A percentile compares a stretch with the other conserved stretches of the same genome.
Evolutionary conservation across 2,329 filamentous ascomycete genomes (phyloP).

Genomic region (Xylaria sp.): DNA sequence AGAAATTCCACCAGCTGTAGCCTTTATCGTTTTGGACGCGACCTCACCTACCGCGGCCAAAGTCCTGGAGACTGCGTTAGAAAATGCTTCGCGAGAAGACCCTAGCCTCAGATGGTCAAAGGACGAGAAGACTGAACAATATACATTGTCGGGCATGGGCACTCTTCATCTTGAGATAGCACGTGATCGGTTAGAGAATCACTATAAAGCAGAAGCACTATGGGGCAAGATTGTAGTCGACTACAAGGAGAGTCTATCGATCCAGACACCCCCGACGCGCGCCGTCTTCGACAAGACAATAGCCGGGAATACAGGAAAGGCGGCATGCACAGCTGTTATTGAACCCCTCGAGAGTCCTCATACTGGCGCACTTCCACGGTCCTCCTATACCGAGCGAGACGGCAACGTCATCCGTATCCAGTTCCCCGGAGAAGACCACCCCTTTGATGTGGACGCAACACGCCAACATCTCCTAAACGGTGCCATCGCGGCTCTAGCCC

Average conservation of each 20-base stretch:
- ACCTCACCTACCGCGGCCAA: slow-evolving; percentile 82
- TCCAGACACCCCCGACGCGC: slow-evolving; percentile 65
- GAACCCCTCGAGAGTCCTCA: slow-evolving; percentile 66
- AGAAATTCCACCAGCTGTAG: slow-evolving; percentile 90
- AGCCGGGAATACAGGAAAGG: slow-evolving; percentile 81
- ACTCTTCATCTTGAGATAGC: slow-evolving; percentile 95
- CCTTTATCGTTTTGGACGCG: slow-evolving; percentile 93
- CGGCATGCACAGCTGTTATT: slow-evolving; percentile 76
- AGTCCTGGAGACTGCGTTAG: slow-evolving; percentile 78
- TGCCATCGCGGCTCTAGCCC: slow-evolving; percentile 82
- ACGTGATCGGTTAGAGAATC: slow-evolving; percentile 84
- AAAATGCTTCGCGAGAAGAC: slow-evolving; percentile 87
- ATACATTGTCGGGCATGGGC: slow-evolving; percentile 94
- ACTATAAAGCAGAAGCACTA: slow-evolving; percentile 85
- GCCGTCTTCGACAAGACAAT: slow-evolving; percentile 81
- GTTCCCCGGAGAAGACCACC: slow-evolving; percentile 56
- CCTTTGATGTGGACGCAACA: slow-evolving; percentile 62
- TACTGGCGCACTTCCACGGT: slow-evolving; percentile 53
- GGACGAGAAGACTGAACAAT: slow-evolving; percentile 92
- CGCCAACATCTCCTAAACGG: slow-evolving; percentile 78
- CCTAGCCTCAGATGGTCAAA: slow-evolving; percentile 87
- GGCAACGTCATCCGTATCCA: slow-evolving; percentile 75
- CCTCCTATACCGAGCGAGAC: slow-evolving; percentile 65
- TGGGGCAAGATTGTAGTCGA: slow-evolving; percentile 96
- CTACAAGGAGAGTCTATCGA: slow-evolving; percentile 84